A percentile compares a stretch with the other conserved stretches of the same genome.
phyloP scores from a whole-genome alignment of 805 yeast species.

The Lipomyces sp. region DNA sequence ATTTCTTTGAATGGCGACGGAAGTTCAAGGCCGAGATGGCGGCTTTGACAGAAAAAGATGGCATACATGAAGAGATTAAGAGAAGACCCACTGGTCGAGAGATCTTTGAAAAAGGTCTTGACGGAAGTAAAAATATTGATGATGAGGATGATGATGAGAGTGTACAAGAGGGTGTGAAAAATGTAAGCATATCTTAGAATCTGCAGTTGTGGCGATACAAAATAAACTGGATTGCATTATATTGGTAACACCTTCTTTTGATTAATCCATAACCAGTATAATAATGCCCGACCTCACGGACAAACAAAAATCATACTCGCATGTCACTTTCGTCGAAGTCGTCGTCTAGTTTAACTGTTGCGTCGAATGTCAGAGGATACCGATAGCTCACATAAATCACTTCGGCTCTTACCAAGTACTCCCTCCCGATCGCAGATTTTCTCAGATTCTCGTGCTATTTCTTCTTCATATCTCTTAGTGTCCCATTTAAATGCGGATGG shows the following conservation, averaged over 20 bases:
- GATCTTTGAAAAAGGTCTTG: slow-evolving; percentile 88
- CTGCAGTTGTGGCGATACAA: not conserved
- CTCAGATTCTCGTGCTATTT: slow-evolving; percentile 9
- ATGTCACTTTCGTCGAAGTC: slow-evolving; percentile 24
- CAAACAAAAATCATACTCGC: not conserved
- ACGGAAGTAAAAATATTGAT: slow-evolving; percentile 66
- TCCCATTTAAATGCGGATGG: slow-evolving; percentile 21
- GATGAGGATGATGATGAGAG: slow-evolving; percentile 48
- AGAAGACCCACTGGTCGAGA: slow-evolving; percentile 83
- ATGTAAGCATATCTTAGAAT: slow-evolving; percentile 10
- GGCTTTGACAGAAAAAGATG: slow-evolving; percentile 55
- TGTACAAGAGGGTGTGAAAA: slow-evolving; percentile 9
- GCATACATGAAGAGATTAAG: slow-evolving; percentile 41
- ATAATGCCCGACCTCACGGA: no score
- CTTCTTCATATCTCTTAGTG: slow-evolving; percentile 22
- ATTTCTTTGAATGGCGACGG: slow-evolving; percentile 73
- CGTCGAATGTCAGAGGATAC: not conserved
- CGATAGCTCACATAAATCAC: not conserved
- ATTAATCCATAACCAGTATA: not conserved
- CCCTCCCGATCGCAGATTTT: slow-evolving; percentile 11
- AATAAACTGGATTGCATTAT: not conserved
- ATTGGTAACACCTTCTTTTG: no score
- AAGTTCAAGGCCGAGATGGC: slow-evolving; percentile 71
- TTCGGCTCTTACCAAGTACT: slow-evolving; percentile 4
- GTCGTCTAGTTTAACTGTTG: slow-evolving; percentile 9